Base-by-base conservation (phyloP, 148 eudicot genomes). In the Limonium bicolor region DNA sequence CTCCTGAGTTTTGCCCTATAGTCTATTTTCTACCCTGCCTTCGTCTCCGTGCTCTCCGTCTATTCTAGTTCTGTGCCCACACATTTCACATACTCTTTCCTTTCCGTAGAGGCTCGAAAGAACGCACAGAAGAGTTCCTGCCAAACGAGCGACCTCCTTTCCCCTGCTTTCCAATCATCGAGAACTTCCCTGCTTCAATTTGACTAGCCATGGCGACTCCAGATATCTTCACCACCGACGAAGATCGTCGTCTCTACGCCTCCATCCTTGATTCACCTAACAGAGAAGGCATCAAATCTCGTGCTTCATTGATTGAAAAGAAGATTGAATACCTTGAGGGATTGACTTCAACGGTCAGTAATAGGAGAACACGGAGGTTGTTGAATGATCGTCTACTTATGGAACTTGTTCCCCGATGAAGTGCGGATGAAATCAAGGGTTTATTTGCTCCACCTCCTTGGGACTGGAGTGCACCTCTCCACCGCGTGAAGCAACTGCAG, bases 381-480 rank as follows among this genome's bases (percentile, higher is more conserved):
- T 47, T 87, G 48, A 88, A 88, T 72, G 94, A 88, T 55, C 73
- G 94, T 10, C 54, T 88, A 39, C 62, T 88, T 43, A 82, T 88
- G 76, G 96, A 88, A 55, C 96, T 88, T 59, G 96, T 88, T 48
- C 96, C 94, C 20, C 83, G 86, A 47, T 51, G 82, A 36, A 63
- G 77, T 59, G 96, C 76, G 1, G 83, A 88, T 48, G 94, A 88
- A 64, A 74, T 88, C 20, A 74, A 86, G 54, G 94, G 96, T 54
- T 72, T 83, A 53, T 88, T 88, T 66, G 82, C 96, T 36, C 96
- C 96, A 51, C 96, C 96, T 37, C 96, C 96, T 10, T 88, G n/a
- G n/a, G n/a, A n/a, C n/a, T n/a, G n/a, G n/a, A n/a, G n/a, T n/a
- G n/a, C n/a, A n/a, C n/a, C n/a, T n/a, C n/a, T n/a, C n/a, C n/a